These are phyloP conservation scores for Hypoxylon sp. DNA, from an alignment of 2,329 filamentous ascomycete genomes.

Conservation along the genomic window DNA sequence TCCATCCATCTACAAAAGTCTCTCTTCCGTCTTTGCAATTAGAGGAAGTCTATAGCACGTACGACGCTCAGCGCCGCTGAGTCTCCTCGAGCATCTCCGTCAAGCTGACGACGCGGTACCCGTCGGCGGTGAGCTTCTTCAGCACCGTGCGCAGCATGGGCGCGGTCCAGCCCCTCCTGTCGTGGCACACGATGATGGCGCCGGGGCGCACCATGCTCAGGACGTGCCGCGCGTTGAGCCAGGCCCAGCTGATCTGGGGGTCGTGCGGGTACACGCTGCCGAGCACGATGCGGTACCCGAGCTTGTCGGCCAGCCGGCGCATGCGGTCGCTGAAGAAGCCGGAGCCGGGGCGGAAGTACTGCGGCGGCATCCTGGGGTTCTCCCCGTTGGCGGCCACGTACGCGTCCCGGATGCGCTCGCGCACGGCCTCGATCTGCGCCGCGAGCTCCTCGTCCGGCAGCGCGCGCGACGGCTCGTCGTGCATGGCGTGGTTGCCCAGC, in stretches of 20 bases:
- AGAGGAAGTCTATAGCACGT: too few relatives aligned
- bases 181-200: slow-evolving; percentile 87
- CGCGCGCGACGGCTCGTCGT: slow-evolving; percentile 79
- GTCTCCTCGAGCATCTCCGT: slow-evolving; percentile 70
- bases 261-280: slow-evolving; percentile 92
- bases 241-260: slow-evolving; percentile 79
- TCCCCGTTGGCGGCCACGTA: slow-evolving; percentile 53
- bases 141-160: slow-evolving; percentile 82
- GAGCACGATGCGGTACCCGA: slow-evolving; percentile 80
- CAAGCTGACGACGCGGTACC: slow-evolving; percentile 79
- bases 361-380: slow-evolving; percentile 55
- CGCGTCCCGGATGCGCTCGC: slow-evolving; percentile 52
- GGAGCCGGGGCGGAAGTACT: slow-evolving; percentile 85
- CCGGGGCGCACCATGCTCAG: slow-evolving; percentile 83
- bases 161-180: slow-evolving; percentile 83
- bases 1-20: background rate
- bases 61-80: slow-evolving; percentile 25
- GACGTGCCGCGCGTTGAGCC: slow-evolving; percentile 81
- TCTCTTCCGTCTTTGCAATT: background rate
- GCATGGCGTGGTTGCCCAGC: slow-evolving; percentile 90
- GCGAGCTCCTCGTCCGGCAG: slow-evolving; percentile 71
- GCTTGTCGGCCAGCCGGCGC: slow-evolving; percentile 67
- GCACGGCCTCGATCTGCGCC: slow-evolving; percentile 74
- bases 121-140: slow-evolving; percentile 75
- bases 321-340: slow-evolving; percentile 84